A percentile compares a stretch with the other conserved stretches of the same genome.
phyloP scores from a whole-genome alignment of 1,139 yeast genomes.

The Kodamaea alishanica region DNA sequence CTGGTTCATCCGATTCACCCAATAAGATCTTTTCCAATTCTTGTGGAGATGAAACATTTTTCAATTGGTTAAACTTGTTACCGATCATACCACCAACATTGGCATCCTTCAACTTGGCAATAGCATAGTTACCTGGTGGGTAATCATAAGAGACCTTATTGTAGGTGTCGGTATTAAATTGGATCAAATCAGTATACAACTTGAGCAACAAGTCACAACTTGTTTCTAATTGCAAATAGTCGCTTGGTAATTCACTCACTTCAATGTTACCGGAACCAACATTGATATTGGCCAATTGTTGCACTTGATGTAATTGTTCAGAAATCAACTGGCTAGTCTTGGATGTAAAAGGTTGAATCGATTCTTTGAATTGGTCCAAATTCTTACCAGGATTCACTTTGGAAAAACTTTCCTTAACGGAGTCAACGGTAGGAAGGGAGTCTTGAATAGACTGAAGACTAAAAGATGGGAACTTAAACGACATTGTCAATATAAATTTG shows the following conservation, averaged over 20 bases:
- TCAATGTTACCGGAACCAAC: constrained; percentile 29
- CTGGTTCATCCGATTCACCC: constrained; percentile 16
- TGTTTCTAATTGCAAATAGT: constrained; percentile 62
- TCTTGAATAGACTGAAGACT: constrained; percentile 47
- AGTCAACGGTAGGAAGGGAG: constrained; percentile 41
- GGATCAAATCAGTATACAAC: constrained; percentile 56
- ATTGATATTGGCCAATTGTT: constrained; percentile 34
- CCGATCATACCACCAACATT: constrained; percentile 59
- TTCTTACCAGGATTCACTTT: constrained; percentile 39
- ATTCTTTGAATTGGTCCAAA: constrained; percentile 39
- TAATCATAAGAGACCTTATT: constrained; percentile 68
- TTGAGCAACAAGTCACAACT: constrained; percentile 61
- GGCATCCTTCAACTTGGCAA: constrained; percentile 48
- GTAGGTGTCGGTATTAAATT: constrained; percentile 56
- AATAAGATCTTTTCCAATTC: constrained; percentile 55
- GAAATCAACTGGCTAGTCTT: constrained; percentile 39
- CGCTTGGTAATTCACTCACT: constrained; percentile 66
- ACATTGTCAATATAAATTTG: no score
- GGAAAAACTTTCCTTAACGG: constrained; percentile 38
- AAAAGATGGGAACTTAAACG: constrained; percentile 49
- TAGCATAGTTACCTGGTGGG: constrained; percentile 60
- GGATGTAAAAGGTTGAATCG: constrained; percentile 43
- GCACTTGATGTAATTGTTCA: constrained; percentile 42
- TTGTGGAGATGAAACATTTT: constrained; percentile 58
- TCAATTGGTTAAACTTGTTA: constrained; percentile 54